Evolutionary conservation across 2,329 filamentous ascomycete genomes (phyloP), one percentile per base, ranked within the genome.

Genomic region (Pseudocercospora macadamiae): DNA sequence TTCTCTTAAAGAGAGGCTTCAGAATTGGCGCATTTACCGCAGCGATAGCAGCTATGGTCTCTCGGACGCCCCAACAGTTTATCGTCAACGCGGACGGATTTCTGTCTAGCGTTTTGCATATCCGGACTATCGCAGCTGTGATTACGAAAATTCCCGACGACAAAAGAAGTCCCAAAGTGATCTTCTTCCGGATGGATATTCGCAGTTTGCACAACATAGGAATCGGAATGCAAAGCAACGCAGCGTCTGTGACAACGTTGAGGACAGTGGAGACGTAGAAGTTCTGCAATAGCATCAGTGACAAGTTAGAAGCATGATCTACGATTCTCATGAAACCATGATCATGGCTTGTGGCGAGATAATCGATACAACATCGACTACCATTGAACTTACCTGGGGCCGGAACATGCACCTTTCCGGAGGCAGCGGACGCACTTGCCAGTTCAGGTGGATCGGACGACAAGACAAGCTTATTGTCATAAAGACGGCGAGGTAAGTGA

Each of bases 41-140:
- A n/a, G 74, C 57, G 18, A 75, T 70, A 14, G 70, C 73, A n/a
- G 74, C 70, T 26, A 73, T 64, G 1, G 72, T 74, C 54, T 76
- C 74, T 45, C 74, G 66, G 1, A 74, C 66, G 14, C 73, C 74
- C 74, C 74, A 76, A n/a, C 67, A 60, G 47, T 76, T 75, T 51
- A 75, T 74, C 54, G 68, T 73, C 12, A 71, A 61, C 1, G 70
- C 71, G 1, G 66, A 70, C 0, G 72, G 72, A 12, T 60, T 61
- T 6, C 63, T 58, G 23, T 65, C 64, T 2, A 75, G 61, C 0
- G 73, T 73, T 53, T 73, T 66, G n/a, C 68, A 64, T 26, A 69
- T 68, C 7, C 73, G 69, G 12, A 74, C 65, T 44, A 75, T 68
- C 18, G 74, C 73, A 1, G 74, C 72, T 2, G 64, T 61, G 55